Evolutionary conservation across 345 rosid species (phyloP), one percentile per base, ranked within the genome.

Genomic region (Linum lewisii): DNA sequence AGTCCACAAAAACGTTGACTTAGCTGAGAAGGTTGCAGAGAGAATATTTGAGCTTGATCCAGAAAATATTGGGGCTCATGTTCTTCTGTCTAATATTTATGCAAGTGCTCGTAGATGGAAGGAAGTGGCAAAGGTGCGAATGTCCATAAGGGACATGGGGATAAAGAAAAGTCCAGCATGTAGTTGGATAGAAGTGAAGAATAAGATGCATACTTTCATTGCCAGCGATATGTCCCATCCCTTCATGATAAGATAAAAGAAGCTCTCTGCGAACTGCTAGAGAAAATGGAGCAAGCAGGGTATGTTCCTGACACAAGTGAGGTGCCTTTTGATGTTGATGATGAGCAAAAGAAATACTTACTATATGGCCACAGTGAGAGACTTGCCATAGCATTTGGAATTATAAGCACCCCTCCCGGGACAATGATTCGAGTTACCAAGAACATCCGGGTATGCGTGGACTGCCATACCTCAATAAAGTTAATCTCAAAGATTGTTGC

Each of bases 181-280:
- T 73, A 85, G 96, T 68, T 87, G 96, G 96, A 81, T 87, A 26
- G 91, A 87, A 71, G 72, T 87, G 16, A 87, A 77, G 60, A 74
- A 59, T 75, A 77, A 70, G 65, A 71, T 75, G n/a, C 91, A 87
- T 66, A 77, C 82, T 51, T 91, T 91, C 59, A 66, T 79, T 6
- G 69, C 96, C 6, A 94, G 94, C 54, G 92, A 88, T 66, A 79
- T 68, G 66, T 87, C 96, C 14, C 91, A 87, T 73, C 81, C 85
- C 8, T 45, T 36, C 70, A 70, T 66, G 61, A 66, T 8, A 67
- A 78, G 62, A 84, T 87, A 63, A 64, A 74, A 0, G 73, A 75
- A 66, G 78, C 85, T 25, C 63, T 81, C 47, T 49, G 75, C 23
- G 71, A 71, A 63, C 79, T 84, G 58, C 51, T 66, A 49, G 83